A percentile compares a stretch with the other conserved stretches of the same genome.
phyloP scores from a whole-genome alignment of 164 flowering plant genomes.

The Tetracentron sinense region DNA sequence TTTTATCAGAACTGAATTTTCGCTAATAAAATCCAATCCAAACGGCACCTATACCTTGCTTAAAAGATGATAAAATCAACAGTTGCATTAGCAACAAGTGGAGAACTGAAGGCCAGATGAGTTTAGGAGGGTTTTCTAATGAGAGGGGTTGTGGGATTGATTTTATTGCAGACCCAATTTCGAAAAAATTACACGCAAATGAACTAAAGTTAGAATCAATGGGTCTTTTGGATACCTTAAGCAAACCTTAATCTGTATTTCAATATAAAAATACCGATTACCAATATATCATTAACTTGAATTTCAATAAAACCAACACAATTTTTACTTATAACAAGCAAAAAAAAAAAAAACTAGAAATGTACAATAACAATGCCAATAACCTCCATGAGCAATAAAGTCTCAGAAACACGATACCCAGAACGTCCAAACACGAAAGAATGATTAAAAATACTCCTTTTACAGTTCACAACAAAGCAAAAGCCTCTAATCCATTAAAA shows the following conservation, averaged over 20 bases:
- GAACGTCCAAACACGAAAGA: background rate
- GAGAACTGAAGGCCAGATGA: background rate
- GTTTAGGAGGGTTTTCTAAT: background rate
- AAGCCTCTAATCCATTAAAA: background rate
- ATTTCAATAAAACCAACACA: too few species aligned
- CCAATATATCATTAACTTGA: background rate
- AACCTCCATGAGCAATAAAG: background rate
- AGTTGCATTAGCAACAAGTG: background rate
- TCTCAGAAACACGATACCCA: background rate
- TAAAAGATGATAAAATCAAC: background rate
- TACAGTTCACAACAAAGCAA: background rate
- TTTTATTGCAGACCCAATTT: too few species aligned
- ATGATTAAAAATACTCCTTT: background rate
- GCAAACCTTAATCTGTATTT: background rate
- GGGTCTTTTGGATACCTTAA: background rate
- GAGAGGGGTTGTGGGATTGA: background rate
- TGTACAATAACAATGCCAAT: background rate
- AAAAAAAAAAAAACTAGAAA: too few species aligned
- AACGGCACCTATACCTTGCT: background rate
- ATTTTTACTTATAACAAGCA: background rate
- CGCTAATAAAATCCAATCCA: too few species aligned
- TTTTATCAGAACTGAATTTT: too few species aligned
- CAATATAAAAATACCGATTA: background rate
- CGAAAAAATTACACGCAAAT: background rate
- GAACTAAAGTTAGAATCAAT: background rate